These are phyloP conservation scores for Xylariaceae sp. DNA, from an alignment of 2,329 filamentous ascomycete genomes.

Conservation along the genomic window DNA sequence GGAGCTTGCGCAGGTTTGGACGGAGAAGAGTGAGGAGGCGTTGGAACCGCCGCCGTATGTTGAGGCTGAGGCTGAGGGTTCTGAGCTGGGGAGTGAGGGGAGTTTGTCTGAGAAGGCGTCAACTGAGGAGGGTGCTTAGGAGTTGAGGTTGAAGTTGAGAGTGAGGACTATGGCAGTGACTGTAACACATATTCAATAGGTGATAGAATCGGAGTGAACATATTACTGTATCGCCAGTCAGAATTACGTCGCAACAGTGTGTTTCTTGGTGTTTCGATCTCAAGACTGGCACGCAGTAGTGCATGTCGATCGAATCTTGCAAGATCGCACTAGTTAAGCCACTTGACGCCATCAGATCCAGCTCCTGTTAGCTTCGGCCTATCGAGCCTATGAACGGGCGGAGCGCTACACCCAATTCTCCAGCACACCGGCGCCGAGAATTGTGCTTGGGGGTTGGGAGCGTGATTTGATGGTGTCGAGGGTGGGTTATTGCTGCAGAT, in stretches of 20 bases:
- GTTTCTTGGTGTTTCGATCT: no score
- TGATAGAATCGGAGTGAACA: no score
- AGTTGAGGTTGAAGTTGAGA: no score
- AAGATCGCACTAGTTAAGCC: no score
- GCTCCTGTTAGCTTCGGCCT: background rate
- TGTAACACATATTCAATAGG: no score
- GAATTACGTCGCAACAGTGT: no score
- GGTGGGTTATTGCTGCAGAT: background rate
- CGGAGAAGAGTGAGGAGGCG: conserved; percentile 45
- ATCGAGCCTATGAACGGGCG: conserved; percentile 2
- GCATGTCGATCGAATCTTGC: no score
- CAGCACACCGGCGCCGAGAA: background rate
- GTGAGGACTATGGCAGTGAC: no score
- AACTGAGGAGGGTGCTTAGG: conserved; percentile 1
- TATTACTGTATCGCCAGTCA: no score
- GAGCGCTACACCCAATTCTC: background rate
- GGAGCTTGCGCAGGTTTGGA: conserved; percentile 67
- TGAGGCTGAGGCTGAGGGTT: no score
- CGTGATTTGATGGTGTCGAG: no score
- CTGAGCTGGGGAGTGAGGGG: conserved; percentile 2
- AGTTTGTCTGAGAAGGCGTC: background rate
- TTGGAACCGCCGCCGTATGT: conserved; percentile 47
- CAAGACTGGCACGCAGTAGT: no score
- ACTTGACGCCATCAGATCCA: background rate
- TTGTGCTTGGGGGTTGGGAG: background rate